Evolutionary conservation across 805 yeast species (phyloP).

Genomic region (Ogataea methylovora): DNA sequence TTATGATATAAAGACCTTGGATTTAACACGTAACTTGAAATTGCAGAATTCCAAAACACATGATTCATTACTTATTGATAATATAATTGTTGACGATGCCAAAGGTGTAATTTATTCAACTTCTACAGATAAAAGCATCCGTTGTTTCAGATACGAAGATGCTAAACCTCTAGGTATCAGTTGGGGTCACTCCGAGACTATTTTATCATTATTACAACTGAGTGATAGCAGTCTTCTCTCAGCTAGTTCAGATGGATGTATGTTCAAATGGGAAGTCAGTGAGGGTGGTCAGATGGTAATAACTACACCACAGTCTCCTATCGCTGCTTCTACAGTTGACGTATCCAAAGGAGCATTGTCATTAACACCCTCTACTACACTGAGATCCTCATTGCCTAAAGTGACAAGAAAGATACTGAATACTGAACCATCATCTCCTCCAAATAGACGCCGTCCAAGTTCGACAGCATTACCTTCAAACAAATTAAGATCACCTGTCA

Average conservation of each 20-base stretch:
- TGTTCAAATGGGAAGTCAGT: conserved; percentile 36
- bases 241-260: conserved; percentile 46
- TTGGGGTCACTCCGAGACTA: conserved; percentile 56
- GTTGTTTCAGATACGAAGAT: conserved; percentile 36
- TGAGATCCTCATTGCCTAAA: conserved; percentile 9
- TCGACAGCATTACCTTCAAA: too few relatives aligned
- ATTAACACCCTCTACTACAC: conserved; percentile 6
- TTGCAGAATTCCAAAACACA: conserved; percentile 30
- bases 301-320: conserved; percentile 2
- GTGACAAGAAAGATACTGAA: conserved; percentile 15
- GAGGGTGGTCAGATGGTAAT: neutral
- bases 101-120: conserved; percentile 29
- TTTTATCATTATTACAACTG: conserved; percentile 31
- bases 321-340: neutral
- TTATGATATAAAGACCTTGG: conserved; percentile 27
- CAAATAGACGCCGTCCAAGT: too few relatives aligned
- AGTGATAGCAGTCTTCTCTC: conserved; percentile 25
- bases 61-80: conserved; percentile 39
- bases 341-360: too few relatives aligned
- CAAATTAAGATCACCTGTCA: too few relatives aligned
- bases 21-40: conserved; percentile 31
- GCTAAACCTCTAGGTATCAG: conserved; percentile 41
- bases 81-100: conserved; percentile 26
- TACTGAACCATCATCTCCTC: conserved; percentile 1
- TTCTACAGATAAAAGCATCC: conserved; percentile 50